These are phyloP conservation scores for Thymus quinquecostatus DNA, from an alignment of 257 asterid genomes.

Conservation along the genomic window DNA sequence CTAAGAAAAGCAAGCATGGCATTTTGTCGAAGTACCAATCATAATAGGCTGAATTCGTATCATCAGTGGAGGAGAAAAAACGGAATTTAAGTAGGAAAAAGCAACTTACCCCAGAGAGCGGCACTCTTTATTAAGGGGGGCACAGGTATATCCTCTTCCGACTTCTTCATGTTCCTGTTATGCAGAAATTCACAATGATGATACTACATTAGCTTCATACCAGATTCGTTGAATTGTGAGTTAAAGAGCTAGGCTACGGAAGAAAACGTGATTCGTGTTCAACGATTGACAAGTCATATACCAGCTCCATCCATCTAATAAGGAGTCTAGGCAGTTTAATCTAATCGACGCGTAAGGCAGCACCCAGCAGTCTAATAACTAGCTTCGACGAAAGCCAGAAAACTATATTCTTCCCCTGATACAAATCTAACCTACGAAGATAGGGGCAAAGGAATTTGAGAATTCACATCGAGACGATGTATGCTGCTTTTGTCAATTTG, in stretches of 20 bases:
- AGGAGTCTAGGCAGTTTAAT: no score
- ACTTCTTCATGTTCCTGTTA: slow-evolving; percentile 78
- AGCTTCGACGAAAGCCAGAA: no score
- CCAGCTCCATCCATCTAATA: no score
- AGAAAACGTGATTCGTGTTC: neutral
- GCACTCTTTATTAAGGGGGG: slow-evolving; percentile 92
- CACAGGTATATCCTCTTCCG: slow-evolving; percentile 89
- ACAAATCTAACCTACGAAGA: neutral
- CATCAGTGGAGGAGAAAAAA: neutral
- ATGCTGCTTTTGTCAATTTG: neutral
- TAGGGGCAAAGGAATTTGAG: neutral
- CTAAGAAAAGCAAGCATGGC: slow-evolving; percentile 1
- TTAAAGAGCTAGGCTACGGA: neutral
- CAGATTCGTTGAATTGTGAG: neutral
- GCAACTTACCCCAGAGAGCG: slow-evolving; percentile 82
- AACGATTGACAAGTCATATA: slow-evolving; percentile 1
- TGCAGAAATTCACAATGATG: neutral
- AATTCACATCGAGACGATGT: neutral
- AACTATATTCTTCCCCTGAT: no score
- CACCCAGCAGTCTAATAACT: no score
- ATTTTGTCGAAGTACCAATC: slow-evolving; percentile 2
- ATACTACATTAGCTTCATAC: neutral
- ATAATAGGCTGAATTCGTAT: neutral
- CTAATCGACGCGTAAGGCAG: no score
- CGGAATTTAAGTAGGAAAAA: neutral